A percentile compares a stretch with the other conserved stretches of the same genome.
These are phyloP conservation scores for Komagataella mondaviorum DNA, from an alignment of 805 yeast species.

Conservation along the genomic window DNA sequence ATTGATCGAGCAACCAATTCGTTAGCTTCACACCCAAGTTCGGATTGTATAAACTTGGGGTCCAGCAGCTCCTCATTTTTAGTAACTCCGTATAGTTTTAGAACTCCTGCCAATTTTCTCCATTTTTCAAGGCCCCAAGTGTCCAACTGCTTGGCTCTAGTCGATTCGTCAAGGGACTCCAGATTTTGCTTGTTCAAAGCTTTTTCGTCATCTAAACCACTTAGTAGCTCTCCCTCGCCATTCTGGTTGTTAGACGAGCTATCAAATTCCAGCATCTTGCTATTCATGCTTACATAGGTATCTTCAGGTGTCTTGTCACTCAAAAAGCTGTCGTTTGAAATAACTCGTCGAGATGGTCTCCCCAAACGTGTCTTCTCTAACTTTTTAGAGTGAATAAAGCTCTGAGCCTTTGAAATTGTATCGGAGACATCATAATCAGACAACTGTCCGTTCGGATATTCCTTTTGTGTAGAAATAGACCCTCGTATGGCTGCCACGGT, in stretches of 20 bases:
- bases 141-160: background rate
- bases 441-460: background rate
- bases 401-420: background rate
- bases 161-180: background rate
- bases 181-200: background rate
- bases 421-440: background rate
- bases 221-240: background rate
- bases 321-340: background rate
- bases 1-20: background rate
- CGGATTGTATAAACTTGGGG: background rate
- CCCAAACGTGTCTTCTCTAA: background rate
- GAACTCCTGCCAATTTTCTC: background rate
- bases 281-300: background rate
- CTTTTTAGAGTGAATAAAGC: background rate
- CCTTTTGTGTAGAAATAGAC: background rate
- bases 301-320: background rate
- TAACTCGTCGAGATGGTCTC: background rate
- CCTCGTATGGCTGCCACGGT: background rate
- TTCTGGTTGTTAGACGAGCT: background rate
- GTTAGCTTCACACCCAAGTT: background rate
- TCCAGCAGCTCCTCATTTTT: background rate
- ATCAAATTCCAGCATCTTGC: background rate
- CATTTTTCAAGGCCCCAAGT: background rate
- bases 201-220: background rate
- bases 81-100: background rate